phyloP scores from a whole-genome alignment of 2,329 filamentous ascomycete genomes.

The Alternaria triticina region DNA sequence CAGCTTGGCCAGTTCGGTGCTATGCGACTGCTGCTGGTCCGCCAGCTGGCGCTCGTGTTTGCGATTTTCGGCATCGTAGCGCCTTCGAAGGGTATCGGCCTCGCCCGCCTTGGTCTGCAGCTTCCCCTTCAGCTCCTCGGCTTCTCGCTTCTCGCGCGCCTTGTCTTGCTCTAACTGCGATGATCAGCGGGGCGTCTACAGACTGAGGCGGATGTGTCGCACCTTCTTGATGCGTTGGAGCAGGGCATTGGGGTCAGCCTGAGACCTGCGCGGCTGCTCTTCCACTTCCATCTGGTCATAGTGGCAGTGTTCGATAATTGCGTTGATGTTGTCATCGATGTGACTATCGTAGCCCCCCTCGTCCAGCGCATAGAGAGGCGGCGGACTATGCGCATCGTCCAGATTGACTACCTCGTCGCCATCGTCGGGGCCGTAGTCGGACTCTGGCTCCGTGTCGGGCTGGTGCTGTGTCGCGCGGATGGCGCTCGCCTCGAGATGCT shows the following conservation, averaged over 20 bases:
- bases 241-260: constrained; percentile 40
- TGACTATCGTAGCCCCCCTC: neutral
- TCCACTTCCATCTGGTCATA: constrained; percentile 27
- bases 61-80: constrained; percentile 66
- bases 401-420: constrained; percentile 54
- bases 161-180: constrained; percentile 53
- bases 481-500: constrained; percentile 54
- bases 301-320: neutral
- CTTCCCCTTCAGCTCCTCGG: constrained; percentile 39
- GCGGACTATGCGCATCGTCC: constrained; percentile 40
- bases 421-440: constrained; percentile 55
- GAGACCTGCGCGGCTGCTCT: constrained; percentile 30
- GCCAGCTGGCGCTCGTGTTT: constrained; percentile 69
- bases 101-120: constrained; percentile 69
- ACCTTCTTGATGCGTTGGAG: constrained; percentile 53
- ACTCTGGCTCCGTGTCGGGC: constrained; percentile 12
- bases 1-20: constrained; percentile 68
- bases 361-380: neutral
- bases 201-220: neutral
- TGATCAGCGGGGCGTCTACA: constrained; percentile 22
- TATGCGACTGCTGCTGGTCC: constrained; percentile 67
- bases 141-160: constrained; percentile 30
- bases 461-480: constrained; percentile 47
- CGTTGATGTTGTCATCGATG: neutral
- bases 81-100: constrained; percentile 75